Conservation (phyloP, 2,329 filamentous ascomycete species). For the Alternaria incomplexa region DNA sequence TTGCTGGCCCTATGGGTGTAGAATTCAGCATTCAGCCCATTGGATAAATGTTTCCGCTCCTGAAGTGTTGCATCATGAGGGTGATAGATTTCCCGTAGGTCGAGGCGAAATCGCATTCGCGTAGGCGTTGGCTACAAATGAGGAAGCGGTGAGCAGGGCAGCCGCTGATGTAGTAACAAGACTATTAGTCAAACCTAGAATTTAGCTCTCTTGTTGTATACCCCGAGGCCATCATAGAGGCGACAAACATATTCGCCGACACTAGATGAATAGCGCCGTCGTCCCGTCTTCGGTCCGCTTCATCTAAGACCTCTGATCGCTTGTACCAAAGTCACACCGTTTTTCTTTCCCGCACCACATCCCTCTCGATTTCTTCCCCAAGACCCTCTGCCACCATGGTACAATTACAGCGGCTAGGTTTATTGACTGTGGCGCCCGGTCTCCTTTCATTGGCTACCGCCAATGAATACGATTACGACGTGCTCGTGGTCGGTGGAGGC, state of each 20-base stretch:
- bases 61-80: background rate
- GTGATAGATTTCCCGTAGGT: background rate
- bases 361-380: background rate
- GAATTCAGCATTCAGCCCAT: no score
- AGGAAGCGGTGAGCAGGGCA: background rate
- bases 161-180: background rate
- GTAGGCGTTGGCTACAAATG: background rate
- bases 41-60: background rate
- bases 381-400: background rate
- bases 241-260: background rate
- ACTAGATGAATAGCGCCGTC: background rate
- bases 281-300: background rate
- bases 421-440: background rate
- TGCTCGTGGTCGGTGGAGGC: constrained; percentile 1
- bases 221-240: background rate
- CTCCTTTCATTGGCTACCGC: background rate
- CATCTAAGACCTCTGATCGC: background rate
- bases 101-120: background rate
- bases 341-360: background rate
- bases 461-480: constrained; percentile 1
- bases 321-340: background rate
- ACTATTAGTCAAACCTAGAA: background rate
- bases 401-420: background rate
- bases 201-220: background rate
- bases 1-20: no score